Conservation (phyloP, 83 land plant species). For the Picea abies region DNA sequence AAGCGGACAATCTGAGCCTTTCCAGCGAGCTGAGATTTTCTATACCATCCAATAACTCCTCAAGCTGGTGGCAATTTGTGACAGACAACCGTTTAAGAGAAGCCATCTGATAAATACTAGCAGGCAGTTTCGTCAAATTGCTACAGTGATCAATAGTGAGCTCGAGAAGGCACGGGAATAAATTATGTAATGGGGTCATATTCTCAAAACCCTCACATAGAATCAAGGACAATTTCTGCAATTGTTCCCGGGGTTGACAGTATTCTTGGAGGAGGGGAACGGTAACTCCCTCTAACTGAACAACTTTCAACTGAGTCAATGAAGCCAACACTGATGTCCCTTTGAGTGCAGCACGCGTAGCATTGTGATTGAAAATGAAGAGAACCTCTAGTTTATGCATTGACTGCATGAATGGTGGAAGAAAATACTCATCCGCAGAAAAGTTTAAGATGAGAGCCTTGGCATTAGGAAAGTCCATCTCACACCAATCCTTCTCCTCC, state of each 20-base stretch:
- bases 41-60: constrained; percentile 35
- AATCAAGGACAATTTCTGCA: constrained; percentile 30
- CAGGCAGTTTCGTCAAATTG: constrained; percentile 43
- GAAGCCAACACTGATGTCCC: constrained; percentile 37
- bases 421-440: constrained; percentile 40
- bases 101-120: constrained; percentile 30
- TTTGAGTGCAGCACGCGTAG: constrained; percentile 27
- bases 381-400: constrained; percentile 60
- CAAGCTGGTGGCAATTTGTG: constrained; percentile 52
- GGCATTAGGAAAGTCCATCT: constrained; percentile 56
- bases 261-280: constrained; percentile 20
- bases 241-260: background rate
- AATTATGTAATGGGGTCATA: background rate
- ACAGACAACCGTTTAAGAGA: constrained; percentile 44
- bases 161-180: constrained; percentile 41
- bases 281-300: constrained; percentile 48
- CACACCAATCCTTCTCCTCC: constrained; percentile 53
- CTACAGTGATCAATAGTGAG: constrained; percentile 61
- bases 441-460: constrained; percentile 70
- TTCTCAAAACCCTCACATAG: constrained; percentile 46
- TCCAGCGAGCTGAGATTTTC: constrained; percentile 35
- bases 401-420: constrained; percentile 54
- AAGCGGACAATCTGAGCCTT: constrained; percentile 43
- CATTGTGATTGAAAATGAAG: constrained; percentile 35
- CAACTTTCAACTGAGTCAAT: constrained; percentile 37